These are phyloP conservation scores for Vaccinium darrowii DNA, from an alignment of 148 eudicot genomes.

Conservation along the genomic window DNA sequence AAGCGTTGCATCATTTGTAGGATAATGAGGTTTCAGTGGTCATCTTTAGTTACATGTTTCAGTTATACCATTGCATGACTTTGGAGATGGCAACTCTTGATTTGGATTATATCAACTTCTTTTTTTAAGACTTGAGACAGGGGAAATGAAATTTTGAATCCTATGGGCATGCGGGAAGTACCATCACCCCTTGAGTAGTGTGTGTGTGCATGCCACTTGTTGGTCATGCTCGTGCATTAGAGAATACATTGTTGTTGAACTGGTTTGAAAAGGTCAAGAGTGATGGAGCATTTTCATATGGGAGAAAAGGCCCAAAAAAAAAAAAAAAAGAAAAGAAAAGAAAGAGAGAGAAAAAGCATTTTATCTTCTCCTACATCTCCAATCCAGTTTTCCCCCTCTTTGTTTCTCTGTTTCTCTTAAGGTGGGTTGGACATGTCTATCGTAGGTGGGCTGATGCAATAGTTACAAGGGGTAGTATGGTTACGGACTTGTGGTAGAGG, in stretches of 20 bases:
- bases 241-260: not conserved
- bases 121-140: not conserved
- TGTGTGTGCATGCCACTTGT: not conserved
- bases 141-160: not conserved
- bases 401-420: too few relatives aligned
- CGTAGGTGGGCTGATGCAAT: too few relatives aligned
- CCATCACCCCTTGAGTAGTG: not conserved
- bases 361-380: too few relatives aligned
- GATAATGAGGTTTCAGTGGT: not conserved
- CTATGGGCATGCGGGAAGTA: not conserved
- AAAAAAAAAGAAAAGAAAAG: too few relatives aligned
- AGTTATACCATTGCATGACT: not conserved
- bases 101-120: not conserved
- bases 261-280: too few relatives aligned
- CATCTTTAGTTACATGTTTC: not conserved
- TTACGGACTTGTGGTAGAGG: too few relatives aligned
- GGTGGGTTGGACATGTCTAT: too few relatives aligned
- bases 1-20: not conserved
- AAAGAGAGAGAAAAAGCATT: too few relatives aligned
- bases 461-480: too few relatives aligned
- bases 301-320: too few relatives aligned
- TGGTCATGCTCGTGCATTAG: not conserved
- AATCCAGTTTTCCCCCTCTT: too few relatives aligned
- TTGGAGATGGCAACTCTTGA: not conserved
- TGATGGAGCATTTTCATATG: too few relatives aligned